phyloP scores from a whole-genome alignment of 2,329 filamentous ascomycete species.

The Cladophialophora carrionii region DNA sequence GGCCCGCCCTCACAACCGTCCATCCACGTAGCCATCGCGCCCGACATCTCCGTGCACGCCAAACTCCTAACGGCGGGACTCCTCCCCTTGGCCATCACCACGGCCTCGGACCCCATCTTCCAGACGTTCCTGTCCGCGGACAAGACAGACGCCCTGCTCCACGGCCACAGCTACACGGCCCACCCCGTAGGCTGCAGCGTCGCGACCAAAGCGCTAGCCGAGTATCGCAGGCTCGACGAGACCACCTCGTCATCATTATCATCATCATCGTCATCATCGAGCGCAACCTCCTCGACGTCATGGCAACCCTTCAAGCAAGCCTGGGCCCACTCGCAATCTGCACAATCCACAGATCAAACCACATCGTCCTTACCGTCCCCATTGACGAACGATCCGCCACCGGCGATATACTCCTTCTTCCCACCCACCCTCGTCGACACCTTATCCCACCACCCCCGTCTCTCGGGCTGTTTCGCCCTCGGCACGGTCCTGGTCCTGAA shows the following conservation, averaged over 20 bases:
- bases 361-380: too few relatives aligned
- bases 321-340: slow-evolving; percentile 12
- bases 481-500: slow-evolving; percentile 74
- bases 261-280: neutral
- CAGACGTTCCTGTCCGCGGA: slow-evolving; percentile 69
- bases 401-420: slow-evolving; percentile 70
- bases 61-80: slow-evolving; percentile 82
- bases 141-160: slow-evolving; percentile 77
- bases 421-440: slow-evolving; percentile 60
- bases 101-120: slow-evolving; percentile 75
- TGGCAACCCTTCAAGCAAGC: slow-evolving; percentile 3
- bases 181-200: slow-evolving; percentile 81
- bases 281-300: neutral
- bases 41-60: slow-evolving; percentile 79
- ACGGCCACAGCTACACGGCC: slow-evolving; percentile 86
- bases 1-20: slow-evolving; percentile 13
- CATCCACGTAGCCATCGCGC: slow-evolving; percentile 52
- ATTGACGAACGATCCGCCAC: neutral
- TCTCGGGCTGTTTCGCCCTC: slow-evolving; percentile 71
- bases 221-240: slow-evolving; percentile 65
- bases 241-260: slow-evolving; percentile 31
- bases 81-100: slow-evolving; percentile 74
- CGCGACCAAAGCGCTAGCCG: slow-evolving; percentile 66
- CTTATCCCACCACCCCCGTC: slow-evolving; percentile 60
- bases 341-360: neutral